Evolutionary conservation across 768 basidiomycete genomes (phyloP).

Genomic region (Fibroporia radiculosa): DNA sequence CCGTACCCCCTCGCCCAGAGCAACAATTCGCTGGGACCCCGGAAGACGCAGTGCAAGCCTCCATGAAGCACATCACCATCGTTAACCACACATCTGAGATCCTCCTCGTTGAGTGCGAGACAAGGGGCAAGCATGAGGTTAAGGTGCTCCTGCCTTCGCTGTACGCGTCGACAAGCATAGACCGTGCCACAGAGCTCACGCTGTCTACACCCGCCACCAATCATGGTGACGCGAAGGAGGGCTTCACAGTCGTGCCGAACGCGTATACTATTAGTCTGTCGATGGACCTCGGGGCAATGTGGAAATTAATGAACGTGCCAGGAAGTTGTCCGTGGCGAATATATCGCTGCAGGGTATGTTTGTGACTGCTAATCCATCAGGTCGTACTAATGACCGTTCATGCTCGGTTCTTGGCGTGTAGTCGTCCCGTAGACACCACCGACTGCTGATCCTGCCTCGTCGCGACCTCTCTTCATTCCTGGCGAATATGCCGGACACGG

Average conservation of each 20-base stretch:
- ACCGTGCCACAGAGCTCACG: slow-evolving; percentile 3
- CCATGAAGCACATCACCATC: slow-evolving; percentile 24
- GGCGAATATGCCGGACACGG: slow-evolving; percentile 54
- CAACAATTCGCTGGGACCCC: too few species aligned
- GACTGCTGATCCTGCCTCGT: slow-evolving; percentile 50
- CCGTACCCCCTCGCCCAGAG: too few species aligned
- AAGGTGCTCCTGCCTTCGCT: slow-evolving; percentile 8
- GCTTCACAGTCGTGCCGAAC: slow-evolving; percentile 12
- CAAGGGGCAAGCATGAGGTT: neutral
- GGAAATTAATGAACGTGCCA: slow-evolving; percentile 35
- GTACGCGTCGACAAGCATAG: slow-evolving; percentile 7
- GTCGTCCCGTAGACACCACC: slow-evolving; percentile 37
- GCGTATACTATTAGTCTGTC: slow-evolving; percentile 17
- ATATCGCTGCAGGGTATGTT: slow-evolving; percentile 45
- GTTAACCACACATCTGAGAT: slow-evolving; percentile 29
- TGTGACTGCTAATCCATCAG: neutral
- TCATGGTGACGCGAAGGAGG: slow-evolving; percentile 10
- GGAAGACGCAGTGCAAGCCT: too few species aligned
- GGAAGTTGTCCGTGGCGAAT: slow-evolving; percentile 49
- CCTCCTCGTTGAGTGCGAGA: slow-evolving; percentile 15
- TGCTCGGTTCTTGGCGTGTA: too few species aligned
- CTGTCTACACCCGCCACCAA: slow-evolving; percentile 6
- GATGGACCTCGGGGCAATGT: slow-evolving; percentile 28
- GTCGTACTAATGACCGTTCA: neutral
- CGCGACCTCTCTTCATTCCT: slow-evolving; percentile 53